Conservation (phyloP, 495 filamentous ascomycete species). For the Choiromyces venosus region DNA sequence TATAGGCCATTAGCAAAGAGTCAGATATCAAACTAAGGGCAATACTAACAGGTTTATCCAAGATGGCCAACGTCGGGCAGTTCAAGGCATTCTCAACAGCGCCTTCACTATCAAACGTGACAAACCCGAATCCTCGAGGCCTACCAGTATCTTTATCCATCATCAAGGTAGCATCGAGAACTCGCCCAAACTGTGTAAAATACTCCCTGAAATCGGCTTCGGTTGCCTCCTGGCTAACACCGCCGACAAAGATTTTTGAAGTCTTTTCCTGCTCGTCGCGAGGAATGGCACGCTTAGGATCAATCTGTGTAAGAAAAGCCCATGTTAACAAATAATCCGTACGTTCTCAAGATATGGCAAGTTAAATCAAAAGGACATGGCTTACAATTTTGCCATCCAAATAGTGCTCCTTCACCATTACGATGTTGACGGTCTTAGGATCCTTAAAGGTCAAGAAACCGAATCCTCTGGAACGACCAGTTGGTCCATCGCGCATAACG, state of each 20-base stretch:
- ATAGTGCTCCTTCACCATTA: constrained; percentile 99
- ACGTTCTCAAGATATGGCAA: background rate
- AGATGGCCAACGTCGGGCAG: constrained; percentile 72
- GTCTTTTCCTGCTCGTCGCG: constrained; percentile 97
- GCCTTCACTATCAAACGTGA: constrained; percentile 93
- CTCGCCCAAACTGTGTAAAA: constrained; percentile 91
- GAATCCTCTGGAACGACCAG: constrained; percentile 88
- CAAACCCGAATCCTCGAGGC: constrained; percentile 95
- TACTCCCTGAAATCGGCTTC: constrained; percentile 94
- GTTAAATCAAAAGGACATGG: constrained; percentile 13
- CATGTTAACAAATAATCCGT: constrained; percentile 16
- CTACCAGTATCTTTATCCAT: constrained; percentile 98
- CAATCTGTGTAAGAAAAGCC: constrained; percentile 58
- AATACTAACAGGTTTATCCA: constrained; percentile 66
- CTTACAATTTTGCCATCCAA: constrained; percentile 97
- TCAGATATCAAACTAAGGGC: constrained; percentile 5
- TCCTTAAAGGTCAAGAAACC: constrained; percentile 98
- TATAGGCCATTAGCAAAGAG: constrained; percentile 13
- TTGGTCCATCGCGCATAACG: constrained; percentile 93
- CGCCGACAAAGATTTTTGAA: constrained; percentile 96
- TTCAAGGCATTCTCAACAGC: constrained; percentile 88
- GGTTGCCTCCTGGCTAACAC: constrained; percentile 92
- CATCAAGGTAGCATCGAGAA: constrained; percentile 96
- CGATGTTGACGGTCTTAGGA: constrained; percentile 93
- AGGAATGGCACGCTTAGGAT: constrained; percentile 95